Evolutionary conservation across 2,329 filamentous ascomycete genomes (phyloP).

Genomic region (Diaporthe velutina): DNA sequence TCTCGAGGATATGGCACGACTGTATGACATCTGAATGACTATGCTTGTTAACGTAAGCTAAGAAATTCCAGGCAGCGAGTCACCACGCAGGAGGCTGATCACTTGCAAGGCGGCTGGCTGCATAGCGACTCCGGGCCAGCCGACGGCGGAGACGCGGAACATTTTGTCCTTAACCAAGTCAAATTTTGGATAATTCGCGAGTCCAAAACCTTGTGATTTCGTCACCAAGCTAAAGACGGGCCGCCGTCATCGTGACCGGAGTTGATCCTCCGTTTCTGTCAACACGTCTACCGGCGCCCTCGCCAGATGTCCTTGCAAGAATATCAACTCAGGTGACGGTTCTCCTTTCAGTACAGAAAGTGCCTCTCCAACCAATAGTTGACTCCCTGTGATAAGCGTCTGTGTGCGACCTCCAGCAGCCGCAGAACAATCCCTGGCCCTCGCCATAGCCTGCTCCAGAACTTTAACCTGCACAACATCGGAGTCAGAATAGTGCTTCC

Average conservation of each 20-base stretch:
- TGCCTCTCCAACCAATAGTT: neutral
- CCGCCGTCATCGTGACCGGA: too few relatives aligned
- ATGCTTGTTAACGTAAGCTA: neutral
- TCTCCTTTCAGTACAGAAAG: neutral
- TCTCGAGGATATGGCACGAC: neutral
- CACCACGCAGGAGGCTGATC: neutral
- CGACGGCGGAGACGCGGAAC: neutral
- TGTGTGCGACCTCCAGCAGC: neutral
- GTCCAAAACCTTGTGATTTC: too few relatives aligned
- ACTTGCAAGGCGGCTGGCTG: neutral
- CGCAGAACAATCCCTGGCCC: neutral
- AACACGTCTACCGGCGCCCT: neutral
- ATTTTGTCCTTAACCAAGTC: neutral
- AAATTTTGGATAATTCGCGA: too few relatives aligned
- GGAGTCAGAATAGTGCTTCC: neutral
- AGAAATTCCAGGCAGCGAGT: neutral
- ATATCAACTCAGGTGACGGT: neutral
- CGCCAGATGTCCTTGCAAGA: neutral
- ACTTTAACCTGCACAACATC: neutral
- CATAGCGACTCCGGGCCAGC: neutral
- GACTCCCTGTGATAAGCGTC: neutral
- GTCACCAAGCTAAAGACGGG: too few relatives aligned
- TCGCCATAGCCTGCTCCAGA: neutral
- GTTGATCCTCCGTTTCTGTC: too few relatives aligned
- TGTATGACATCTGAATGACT: neutral